A percentile compares a stretch with the other conserved stretches of the same genome.
Evolutionary conservation across 2,329 filamentous ascomycete genomes (phyloP).

Genomic region (Domatiomyces globalis): DNA sequence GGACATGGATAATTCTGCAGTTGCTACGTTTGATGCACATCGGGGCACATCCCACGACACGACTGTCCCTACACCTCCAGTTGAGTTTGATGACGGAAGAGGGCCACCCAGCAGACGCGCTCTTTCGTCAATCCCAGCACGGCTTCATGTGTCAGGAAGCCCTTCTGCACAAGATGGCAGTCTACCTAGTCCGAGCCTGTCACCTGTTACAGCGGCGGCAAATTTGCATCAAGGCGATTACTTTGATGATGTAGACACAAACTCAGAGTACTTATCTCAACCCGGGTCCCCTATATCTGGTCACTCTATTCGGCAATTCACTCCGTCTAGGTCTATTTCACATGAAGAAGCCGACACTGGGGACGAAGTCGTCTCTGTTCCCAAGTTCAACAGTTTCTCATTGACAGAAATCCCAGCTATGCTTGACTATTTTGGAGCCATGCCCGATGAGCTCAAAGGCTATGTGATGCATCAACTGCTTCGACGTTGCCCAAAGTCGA

Average conservation of each 20-base stretch:
- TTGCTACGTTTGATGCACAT: not conserved
- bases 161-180: slow-evolving; percentile 71
- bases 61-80: slow-evolving; percentile 18
- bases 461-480: slow-evolving; percentile 96
- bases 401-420: slow-evolving; percentile 72
- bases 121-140: slow-evolving; percentile 19
- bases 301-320: slow-evolving; percentile 5
- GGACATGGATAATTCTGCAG: not conserved
- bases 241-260: slow-evolving; percentile 32
- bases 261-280: slow-evolving; percentile 26
- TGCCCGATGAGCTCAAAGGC: slow-evolving; percentile 82
- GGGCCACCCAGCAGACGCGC: slow-evolving; percentile 25
- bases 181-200: slow-evolving; percentile 85
- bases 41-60: slow-evolving; percentile 13
- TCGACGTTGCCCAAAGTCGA: slow-evolving; percentile 72
- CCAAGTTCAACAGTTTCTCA: slow-evolving; percentile 22
- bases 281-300: slow-evolving; percentile 11
- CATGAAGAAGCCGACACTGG: slow-evolving; percentile 1
- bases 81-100: slow-evolving; percentile 5
- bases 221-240: slow-evolving; percentile 32
- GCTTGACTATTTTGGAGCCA: slow-evolving; percentile 76
- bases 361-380: not conserved
- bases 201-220: slow-evolving; percentile 73
- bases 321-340: not conserved
- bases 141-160: slow-evolving; percentile 47